Evolutionary conservation across 768 basidiomycete genomes (phyloP).

Genomic region (Boletus bicolor): DNA sequence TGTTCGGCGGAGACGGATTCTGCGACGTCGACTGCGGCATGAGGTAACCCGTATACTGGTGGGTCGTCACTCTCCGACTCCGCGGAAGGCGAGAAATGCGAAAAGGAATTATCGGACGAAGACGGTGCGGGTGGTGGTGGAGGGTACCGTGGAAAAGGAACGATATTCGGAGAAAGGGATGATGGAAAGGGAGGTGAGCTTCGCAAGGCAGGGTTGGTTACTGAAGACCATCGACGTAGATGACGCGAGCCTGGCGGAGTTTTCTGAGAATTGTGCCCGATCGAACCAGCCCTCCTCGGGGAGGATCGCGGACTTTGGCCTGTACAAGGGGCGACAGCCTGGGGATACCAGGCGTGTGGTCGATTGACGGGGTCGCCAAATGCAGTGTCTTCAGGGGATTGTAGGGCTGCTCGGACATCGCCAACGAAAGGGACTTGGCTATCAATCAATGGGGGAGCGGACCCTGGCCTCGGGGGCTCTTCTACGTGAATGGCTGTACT

Average conservation of each 20-base stretch:
- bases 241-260: conserved; percentile 29
- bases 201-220: conserved; percentile 27
- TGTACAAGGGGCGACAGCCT: conserved; percentile 12
- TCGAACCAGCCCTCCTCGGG: conserved; percentile 31
- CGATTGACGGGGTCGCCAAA: conserved; percentile 17
- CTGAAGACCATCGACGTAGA: conserved; percentile 32
- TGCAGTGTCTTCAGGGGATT: conserved; percentile 13
- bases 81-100: conserved; percentile 19
- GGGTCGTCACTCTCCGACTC: conserved; percentile 26
- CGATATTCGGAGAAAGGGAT: conserved; percentile 6
- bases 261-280: conserved; percentile 30
- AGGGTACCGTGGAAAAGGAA: conserved; percentile 22
- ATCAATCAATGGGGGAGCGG: conserved; percentile 29
- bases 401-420: conserved; percentile 24
- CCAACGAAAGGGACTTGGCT: conserved; percentile 28
- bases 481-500: conserved; percentile 23
- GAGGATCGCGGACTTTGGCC: conserved; percentile 33
- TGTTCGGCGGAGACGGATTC: conserved; percentile 8
- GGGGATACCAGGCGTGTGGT: conserved; percentile 22
- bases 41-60: conserved; percentile 10
- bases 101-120: conserved; percentile 9
- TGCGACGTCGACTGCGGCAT: conserved; percentile 18
- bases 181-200: conserved; percentile 18
- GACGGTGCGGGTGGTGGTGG: not conserved
- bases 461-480: conserved; percentile 27